Evolutionary conservation across 345 rosid genomes (phyloP).

Genomic region (Balakata baccata): DNA sequence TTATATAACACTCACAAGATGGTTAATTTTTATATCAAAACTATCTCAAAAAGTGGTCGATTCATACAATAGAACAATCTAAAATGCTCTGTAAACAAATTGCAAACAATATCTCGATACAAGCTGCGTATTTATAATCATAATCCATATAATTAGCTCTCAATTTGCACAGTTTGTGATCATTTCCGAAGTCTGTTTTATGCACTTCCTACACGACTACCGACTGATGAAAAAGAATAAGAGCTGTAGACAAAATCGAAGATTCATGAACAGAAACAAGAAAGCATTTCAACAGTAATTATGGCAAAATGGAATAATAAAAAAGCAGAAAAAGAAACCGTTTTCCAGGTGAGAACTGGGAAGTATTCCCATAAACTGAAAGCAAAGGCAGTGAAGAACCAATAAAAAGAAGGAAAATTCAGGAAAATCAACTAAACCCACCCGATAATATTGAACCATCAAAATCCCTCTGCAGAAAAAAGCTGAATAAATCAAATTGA

Average conservation of each 20-base stretch:
- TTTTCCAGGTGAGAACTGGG: background rate
- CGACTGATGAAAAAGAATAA: background rate
- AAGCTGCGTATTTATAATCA: background rate
- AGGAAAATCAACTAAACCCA: constrained; percentile 14
- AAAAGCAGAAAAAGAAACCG: no score
- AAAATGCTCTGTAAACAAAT: background rate
- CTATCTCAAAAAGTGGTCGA: background rate
- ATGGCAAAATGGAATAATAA: background rate
- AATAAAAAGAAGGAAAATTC: background rate
- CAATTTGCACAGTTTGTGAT: background rate
- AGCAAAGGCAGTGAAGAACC: background rate
- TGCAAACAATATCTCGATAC: background rate
- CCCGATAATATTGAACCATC: background rate
- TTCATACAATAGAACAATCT: background rate
- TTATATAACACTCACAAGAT: background rate
- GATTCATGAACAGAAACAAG: no score
- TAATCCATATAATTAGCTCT: background rate
- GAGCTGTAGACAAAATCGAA: background rate
- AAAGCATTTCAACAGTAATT: background rate
- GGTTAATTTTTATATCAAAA: background rate
- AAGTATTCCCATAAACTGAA: background rate
- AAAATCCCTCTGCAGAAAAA: background rate
- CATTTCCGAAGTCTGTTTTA: background rate
- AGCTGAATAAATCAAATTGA: constrained; percentile 9
- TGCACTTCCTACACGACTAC: background rate